phyloP scores from a whole-genome alignment of 2,329 filamentous ascomycete species.

The Cladosporium oxysporum region DNA sequence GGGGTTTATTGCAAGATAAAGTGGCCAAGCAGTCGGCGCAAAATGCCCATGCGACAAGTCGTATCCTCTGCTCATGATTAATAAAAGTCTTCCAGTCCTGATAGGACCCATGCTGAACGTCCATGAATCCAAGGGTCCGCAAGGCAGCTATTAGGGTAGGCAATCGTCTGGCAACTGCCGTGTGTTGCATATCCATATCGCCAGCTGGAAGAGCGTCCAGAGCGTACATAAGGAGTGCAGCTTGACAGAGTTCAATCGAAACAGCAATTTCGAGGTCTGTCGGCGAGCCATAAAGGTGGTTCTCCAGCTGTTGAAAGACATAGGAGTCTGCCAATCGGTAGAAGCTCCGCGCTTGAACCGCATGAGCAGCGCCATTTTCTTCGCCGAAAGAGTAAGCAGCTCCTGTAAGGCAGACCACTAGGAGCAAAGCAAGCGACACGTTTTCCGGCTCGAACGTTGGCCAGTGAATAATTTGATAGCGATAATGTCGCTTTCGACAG shows the following conservation, averaged over 20 bases:
- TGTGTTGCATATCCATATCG: conserved; percentile 10
- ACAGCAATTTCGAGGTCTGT: neutral
- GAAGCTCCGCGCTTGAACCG: conserved; percentile 9
- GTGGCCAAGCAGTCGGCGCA: conserved; percentile 21
- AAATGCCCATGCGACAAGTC: conserved; percentile 18
- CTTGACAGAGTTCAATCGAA: conserved; percentile 15
- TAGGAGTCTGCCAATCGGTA: conserved; percentile 16
- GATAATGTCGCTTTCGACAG: conserved; percentile 21
- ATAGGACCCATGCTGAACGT: neutral
- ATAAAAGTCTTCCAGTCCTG: conserved; percentile 14
- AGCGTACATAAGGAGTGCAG: conserved; percentile 20
- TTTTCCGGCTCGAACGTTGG: conserved; percentile 6
- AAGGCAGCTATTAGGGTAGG: conserved; percentile 14
- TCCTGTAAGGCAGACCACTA: conserved; percentile 18
- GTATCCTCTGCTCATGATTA: conserved; percentile 17
- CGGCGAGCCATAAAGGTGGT: neutral
- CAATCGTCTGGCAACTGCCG: conserved; percentile 12
- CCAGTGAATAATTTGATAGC: conserved; percentile 22
- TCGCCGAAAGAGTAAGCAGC: conserved; percentile 11
- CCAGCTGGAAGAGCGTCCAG: conserved; percentile 8
- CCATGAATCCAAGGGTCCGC: conserved; percentile 8
- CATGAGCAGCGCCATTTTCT: neutral
- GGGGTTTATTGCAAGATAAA: conserved; percentile 13
- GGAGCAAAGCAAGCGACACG: conserved; percentile 13
- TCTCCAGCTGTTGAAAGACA: conserved; percentile 6